These are phyloP conservation scores for Beta macrorhiza DNA, from an alignment of 179 eudicot species.

Conservation along the genomic window DNA sequence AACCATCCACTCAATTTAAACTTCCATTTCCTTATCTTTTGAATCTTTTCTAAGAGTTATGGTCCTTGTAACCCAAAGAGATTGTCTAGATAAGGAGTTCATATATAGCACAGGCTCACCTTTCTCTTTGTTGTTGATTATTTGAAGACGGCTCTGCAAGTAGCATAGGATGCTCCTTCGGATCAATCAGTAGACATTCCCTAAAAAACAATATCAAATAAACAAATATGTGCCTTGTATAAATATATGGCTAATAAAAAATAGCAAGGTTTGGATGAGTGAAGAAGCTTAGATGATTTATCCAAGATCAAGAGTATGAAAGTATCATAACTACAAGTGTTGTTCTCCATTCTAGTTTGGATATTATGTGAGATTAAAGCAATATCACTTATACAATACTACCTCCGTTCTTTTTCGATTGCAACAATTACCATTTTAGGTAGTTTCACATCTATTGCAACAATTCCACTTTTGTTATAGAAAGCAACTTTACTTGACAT, in stretches of 20 bases:
- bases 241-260: not conserved
- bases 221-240: slow-evolving; percentile 9
- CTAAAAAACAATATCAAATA: slow-evolving; percentile 37
- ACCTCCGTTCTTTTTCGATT: no score
- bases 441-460: no score
- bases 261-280: slow-evolving; percentile 1
- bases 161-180: slow-evolving; percentile 96
- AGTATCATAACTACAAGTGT: not conserved
- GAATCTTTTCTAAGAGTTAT: not conserved
- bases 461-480: no score
- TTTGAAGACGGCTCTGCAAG: slow-evolving; percentile 92
- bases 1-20: no score
- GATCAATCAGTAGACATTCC: slow-evolving; percentile 89
- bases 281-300: not conserved
- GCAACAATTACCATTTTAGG: no score
- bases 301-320: not conserved
- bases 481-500: no score
- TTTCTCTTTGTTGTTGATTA: slow-evolving; percentile 87
- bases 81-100: not conserved
- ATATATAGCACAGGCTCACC: slow-evolving; percentile 43
- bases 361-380: not conserved
- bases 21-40: not conserved
- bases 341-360: not conserved
- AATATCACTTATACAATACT: not conserved
- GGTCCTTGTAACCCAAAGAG: not conserved